phyloP scores from a whole-genome alignment of 306 rosid genomes.

The Vigna radiata region DNA sequence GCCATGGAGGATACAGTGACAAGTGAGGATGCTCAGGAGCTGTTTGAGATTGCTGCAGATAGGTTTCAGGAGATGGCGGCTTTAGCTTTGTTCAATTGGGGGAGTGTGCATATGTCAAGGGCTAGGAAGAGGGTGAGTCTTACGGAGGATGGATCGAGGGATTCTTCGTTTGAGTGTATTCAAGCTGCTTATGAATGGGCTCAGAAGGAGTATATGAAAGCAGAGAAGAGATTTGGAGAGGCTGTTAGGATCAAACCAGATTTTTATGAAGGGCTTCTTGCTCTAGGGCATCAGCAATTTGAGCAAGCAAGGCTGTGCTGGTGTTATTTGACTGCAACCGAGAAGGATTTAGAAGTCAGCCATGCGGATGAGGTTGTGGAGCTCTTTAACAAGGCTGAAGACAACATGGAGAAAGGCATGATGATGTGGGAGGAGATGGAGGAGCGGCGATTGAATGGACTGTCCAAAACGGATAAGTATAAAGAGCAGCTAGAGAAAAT shows the following conservation, averaged over 20 bases:
- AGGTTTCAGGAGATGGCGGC: constrained; percentile 97
- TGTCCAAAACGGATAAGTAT: constrained; percentile 74
- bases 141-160: constrained; percentile 67
- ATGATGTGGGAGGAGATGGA: constrained; percentile 87
- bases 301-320: constrained; percentile 92
- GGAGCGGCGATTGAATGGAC: constrained; percentile 79
- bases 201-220: constrained; percentile 68
- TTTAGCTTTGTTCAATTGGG: constrained; percentile 92
- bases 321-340: constrained; percentile 65
- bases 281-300: constrained; percentile 88
- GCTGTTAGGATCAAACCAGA: constrained; percentile 74
- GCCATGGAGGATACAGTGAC: constrained; percentile 86
- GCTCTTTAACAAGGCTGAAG: constrained; percentile 90
- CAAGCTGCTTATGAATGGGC: constrained; percentile 80
- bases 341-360: constrained; percentile 54
- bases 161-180: constrained; percentile 57
- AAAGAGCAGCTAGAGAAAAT: constrained; percentile 64
- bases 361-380: constrained; percentile 71
- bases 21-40: constrained; percentile 74
- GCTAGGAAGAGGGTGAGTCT: constrained; percentile 70
- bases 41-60: constrained; percentile 79
- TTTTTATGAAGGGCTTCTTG: constrained; percentile 85
- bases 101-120: constrained; percentile 83
- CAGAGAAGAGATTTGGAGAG: constrained; percentile 76
- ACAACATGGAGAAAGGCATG: constrained; percentile 91